Conservation (phyloP, 257 asterid species). For the Solanum sejunctum region DNA sequence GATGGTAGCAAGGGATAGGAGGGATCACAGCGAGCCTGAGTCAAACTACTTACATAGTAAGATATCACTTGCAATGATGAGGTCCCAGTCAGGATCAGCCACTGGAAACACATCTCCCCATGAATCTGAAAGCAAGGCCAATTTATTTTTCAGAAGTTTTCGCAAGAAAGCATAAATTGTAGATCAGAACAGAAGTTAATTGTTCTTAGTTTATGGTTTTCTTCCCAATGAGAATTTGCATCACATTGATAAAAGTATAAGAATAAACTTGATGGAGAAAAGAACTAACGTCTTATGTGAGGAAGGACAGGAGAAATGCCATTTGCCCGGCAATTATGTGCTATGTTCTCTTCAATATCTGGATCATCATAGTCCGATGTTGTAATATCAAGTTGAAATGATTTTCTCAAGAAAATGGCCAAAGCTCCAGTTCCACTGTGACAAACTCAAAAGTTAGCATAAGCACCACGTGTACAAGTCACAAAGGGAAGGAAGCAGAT, state of each 20-base stretch:
- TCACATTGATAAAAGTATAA: background rate
- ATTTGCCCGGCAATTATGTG: constrained; percentile 56
- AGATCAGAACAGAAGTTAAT: background rate
- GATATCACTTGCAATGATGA: constrained; percentile 86
- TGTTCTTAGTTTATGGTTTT: background rate
- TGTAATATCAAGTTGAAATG: constrained; percentile 55
- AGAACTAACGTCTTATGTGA: constrained; percentile 61
- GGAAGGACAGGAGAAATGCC: constrained; percentile 67
- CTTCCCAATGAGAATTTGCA: background rate
- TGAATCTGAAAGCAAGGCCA: constrained; percentile 45
- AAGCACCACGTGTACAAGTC: background rate
- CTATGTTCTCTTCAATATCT: constrained; percentile 77
- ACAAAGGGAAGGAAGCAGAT: background rate
- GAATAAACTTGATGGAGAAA: background rate
- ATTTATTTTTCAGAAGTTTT: background rate
- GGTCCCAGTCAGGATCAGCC: constrained; percentile 68
- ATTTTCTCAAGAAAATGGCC: constrained; percentile 67
- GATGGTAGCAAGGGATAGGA: background rate
- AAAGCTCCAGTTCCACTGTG: constrained; percentile 96
- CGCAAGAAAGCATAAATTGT: background rate
- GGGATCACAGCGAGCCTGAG: background rate
- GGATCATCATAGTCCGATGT: constrained; percentile 97
- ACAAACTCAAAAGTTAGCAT: constrained; percentile 9
- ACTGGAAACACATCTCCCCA: constrained; percentile 86
- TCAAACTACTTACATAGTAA: constrained; percentile 52